Evolutionary conservation across 257 asterid species (phyloP).

Genomic region (Ilex aquifolium): DNA sequence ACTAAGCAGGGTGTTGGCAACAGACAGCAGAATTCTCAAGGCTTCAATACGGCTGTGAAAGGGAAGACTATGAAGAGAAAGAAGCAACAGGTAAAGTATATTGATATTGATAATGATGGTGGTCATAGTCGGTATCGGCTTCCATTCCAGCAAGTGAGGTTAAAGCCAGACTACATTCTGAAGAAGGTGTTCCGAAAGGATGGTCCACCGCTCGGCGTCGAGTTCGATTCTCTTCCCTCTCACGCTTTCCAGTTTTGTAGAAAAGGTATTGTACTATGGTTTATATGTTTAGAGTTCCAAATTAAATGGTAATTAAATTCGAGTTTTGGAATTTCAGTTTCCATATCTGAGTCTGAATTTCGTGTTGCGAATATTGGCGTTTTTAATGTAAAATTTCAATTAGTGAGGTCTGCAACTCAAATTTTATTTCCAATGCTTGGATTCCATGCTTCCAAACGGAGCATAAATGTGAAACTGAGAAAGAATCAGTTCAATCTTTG

Average conservation of each 20-base stretch:
- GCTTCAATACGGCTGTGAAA: conserved; percentile 12
- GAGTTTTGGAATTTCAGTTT: too few species aligned
- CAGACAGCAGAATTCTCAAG: conserved; percentile 15
- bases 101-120: conserved; percentile 26
- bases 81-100: conserved; percentile 33
- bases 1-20: too few species aligned
- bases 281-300: too few species aligned
- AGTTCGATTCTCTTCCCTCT: conserved; percentile 64
- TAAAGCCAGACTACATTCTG: conserved; percentile 55
- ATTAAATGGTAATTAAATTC: too few species aligned
- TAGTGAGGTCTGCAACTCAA: too few species aligned
- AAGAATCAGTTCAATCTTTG: too few species aligned
- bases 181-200: conserved; percentile 72
- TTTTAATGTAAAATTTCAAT: too few species aligned
- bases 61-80: conserved; percentile 22
- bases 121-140: conserved; percentile 51
- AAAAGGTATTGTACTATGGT: conserved; percentile 6
- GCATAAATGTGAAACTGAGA: too few species aligned
- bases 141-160: conserved; percentile 56
- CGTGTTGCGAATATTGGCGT: too few species aligned
- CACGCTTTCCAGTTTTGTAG: conserved; percentile 37
- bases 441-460: too few species aligned
- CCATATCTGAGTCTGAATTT: too few species aligned
- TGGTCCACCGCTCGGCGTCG: conserved; percentile 79
- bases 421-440: too few species aligned